Conservation (phyloP, 2,329 filamentous ascomycete species). For the Pseudocercospora cruenta region DNA sequence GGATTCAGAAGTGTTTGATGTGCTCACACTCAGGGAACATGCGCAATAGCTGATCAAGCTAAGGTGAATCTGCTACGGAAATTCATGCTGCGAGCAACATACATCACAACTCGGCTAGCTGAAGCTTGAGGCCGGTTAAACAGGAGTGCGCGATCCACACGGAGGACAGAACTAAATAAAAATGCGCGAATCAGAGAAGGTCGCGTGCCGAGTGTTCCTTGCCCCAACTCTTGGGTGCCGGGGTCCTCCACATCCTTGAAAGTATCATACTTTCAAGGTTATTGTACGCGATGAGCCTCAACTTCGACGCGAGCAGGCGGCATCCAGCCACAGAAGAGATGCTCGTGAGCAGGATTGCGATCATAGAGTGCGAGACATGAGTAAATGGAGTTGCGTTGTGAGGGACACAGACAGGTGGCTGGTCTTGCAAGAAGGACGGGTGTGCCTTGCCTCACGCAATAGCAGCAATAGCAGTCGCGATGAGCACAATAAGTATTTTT, state of each 20-base stretch:
- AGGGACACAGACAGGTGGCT: no score
- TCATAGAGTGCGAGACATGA: no score
- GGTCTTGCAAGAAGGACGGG: no score
- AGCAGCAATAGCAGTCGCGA: no score
- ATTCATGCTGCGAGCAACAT: constrained; percentile 9
- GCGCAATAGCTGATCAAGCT: constrained; percentile 13
- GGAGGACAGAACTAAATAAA: constrained; percentile 8
- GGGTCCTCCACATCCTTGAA: constrained; percentile 4
- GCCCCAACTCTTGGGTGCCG: neutral
- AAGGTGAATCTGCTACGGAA: constrained; percentile 15
- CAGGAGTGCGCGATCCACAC: neutral
- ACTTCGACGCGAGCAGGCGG: neutral
- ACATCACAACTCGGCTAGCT: neutral
- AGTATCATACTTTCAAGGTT: no score
- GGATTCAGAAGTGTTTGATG: constrained; percentile 16
- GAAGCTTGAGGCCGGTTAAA: constrained; percentile 11
- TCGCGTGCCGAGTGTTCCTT: neutral
- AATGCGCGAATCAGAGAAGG: constrained; percentile 10
- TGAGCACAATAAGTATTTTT: no score
- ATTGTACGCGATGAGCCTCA: neutral
- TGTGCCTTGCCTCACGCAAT: no score
- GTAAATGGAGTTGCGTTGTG: neutral
- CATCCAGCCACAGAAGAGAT: neutral
- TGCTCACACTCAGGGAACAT: neutral
- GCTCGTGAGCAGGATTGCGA: no score